Evolutionary conservation across 2,329 filamentous ascomycete genomes (phyloP).

Genomic region (Botrytis hyacinthi): DNA sequence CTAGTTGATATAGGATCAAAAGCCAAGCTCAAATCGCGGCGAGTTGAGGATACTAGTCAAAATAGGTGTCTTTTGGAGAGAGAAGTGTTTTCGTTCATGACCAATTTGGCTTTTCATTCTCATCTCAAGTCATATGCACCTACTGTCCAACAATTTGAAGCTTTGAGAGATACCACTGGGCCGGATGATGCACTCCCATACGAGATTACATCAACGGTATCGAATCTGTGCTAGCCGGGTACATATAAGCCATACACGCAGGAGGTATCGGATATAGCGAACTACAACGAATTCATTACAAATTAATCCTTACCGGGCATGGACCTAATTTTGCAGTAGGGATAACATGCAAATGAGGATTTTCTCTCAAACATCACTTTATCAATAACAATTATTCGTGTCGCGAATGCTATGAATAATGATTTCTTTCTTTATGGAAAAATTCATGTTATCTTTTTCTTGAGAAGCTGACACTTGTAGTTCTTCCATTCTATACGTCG

Average conservation of each 20-base stretch:
- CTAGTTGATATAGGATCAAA: too few relatives aligned
- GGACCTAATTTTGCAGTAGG: accelerated
- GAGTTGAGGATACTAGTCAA: neutral
- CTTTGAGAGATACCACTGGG: neutral
- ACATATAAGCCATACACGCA: neutral
- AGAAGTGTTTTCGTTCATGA: neutral
- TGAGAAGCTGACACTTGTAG: neutral
- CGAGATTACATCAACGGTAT: neutral
- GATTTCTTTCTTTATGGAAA: neutral
- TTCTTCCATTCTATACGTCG: neutral
- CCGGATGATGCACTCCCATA: neutral
- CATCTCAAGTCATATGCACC: neutral
- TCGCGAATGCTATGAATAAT: neutral
- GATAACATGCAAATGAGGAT: neutral
- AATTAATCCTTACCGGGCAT: neutral
- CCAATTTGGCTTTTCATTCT: neutral
- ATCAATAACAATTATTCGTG: neutral
- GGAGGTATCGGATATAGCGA: neutral
- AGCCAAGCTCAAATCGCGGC: too few relatives aligned
- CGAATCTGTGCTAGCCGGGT: neutral
- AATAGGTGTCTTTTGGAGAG: neutral
- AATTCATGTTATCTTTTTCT: too few relatives aligned
- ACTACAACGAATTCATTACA: neutral
- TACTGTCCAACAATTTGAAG: neutral
- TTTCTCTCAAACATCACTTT: neutral